A percentile compares a stretch with the other conserved stretches of the same genome.
Conservation (phyloP, 345 rosid genomes). For the Nephelium lappaceum region DNA sequence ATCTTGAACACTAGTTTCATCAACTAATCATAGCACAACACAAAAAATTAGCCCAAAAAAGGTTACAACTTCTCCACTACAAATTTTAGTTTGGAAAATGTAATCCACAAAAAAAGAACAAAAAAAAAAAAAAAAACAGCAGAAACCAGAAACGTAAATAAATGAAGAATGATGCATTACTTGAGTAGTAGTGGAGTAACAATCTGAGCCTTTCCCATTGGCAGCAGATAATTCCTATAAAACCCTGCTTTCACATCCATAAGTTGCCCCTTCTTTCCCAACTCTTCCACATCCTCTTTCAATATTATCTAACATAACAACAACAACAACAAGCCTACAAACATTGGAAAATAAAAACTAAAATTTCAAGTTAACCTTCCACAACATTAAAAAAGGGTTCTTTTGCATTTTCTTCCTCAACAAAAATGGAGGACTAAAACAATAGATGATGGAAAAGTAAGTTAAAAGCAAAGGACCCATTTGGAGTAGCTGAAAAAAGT, state of each 20-base stretch:
- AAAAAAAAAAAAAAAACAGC: too few relatives aligned
- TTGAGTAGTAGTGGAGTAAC: constrained; percentile 78
- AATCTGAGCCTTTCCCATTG: constrained; percentile 85
- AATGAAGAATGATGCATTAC: constrained; percentile 40
- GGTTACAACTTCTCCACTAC: neutral
- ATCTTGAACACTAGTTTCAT: neutral
- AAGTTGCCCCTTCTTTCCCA: constrained; percentile 83
- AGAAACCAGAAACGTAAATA: constrained; percentile 10
- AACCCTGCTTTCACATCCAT: constrained; percentile 87
- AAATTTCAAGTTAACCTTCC: too few relatives aligned
- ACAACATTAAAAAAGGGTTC: too few relatives aligned
- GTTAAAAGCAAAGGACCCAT: constrained; percentile 17
- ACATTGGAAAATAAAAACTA: neutral
- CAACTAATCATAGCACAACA: neutral
- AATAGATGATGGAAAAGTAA: too few relatives aligned
- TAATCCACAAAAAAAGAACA: constrained; percentile 1
- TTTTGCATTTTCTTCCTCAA: too few relatives aligned
- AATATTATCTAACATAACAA: constrained; percentile 59
- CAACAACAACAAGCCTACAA: constrained; percentile 4
- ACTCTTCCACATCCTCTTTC: constrained; percentile 75
- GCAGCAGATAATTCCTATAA: constrained; percentile 81
- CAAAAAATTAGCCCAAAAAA: neutral
- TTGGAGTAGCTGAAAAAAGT: neutral
- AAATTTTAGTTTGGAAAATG: neutral
- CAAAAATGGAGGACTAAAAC: too few relatives aligned